Percentiles rank a stretch among this genome's conserved stretches.
Evolutionary conservation across 768 basidiomycete species (phyloP).

Genomic region (Lanmaoa rubissima): DNA sequence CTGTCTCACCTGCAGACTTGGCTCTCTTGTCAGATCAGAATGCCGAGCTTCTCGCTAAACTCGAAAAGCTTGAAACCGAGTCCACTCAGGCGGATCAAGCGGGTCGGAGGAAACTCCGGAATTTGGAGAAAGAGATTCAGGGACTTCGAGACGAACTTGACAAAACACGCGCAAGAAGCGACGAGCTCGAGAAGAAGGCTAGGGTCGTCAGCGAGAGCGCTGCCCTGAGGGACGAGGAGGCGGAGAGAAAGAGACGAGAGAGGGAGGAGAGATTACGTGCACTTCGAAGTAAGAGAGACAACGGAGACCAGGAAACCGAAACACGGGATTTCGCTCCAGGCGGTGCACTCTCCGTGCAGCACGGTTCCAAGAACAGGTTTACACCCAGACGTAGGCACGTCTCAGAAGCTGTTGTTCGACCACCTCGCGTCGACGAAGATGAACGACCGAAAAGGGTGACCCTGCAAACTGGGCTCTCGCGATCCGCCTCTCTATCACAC

Average conservation of each 20-base stretch:
- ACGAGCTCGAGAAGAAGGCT: conserved; percentile 68
- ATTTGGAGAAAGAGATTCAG: conserved; percentile 79
- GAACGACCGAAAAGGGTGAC: conserved; percentile 20
- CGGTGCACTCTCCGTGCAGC: conserved; percentile 37
- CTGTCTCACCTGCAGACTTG: conserved; percentile 67
- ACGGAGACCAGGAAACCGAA: conserved; percentile 32
- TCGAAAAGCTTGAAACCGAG: conserved; percentile 74
- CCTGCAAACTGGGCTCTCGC: conserved; percentile 20
- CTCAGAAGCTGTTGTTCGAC: conserved; percentile 25
- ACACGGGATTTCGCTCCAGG: conserved; percentile 64
- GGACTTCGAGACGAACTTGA: conserved; percentile 74
- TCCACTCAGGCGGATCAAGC: conserved; percentile 61
- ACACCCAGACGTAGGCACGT: conserved; percentile 28
- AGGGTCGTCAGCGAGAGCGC: conserved; percentile 36
- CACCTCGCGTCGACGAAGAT: conserved; percentile 8
- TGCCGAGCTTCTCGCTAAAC: conserved; percentile 69
- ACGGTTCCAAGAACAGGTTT: conserved; percentile 18
- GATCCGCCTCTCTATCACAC: conserved; percentile 26
- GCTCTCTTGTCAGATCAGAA: conserved; percentile 79
- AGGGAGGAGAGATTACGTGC: conserved; percentile 54
- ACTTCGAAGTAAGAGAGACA: conserved; percentile 42
- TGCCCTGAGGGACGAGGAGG: conserved; percentile 30
- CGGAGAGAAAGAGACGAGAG: conserved; percentile 30
- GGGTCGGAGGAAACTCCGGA: conserved; percentile 66
- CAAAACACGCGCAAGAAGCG: conserved; percentile 64